Evolutionary conservation across 2,329 filamentous ascomycete genomes (phyloP).

Genomic region (Geosmithia flava): DNA sequence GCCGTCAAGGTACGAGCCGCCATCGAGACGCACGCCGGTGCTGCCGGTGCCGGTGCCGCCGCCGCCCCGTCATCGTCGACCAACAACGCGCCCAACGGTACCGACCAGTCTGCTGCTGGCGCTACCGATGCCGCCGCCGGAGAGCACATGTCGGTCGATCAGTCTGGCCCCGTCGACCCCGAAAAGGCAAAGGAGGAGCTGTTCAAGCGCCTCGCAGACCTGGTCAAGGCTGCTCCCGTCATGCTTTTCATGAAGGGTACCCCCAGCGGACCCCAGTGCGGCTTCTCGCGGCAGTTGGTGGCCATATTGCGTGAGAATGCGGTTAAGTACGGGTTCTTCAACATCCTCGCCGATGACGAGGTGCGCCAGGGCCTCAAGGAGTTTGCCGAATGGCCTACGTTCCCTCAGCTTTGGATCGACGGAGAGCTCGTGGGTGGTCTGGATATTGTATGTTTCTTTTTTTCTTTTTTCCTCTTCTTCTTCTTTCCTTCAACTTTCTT

Average conservation of each 20-base stretch:
- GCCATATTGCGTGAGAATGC: conserved; percentile 75
- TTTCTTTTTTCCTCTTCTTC: neutral
- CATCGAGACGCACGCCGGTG: conserved; percentile 69
- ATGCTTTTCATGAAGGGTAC: conserved; percentile 99
- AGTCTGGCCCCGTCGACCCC: conserved; percentile 28
- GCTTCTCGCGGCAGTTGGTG: conserved; percentile 87
- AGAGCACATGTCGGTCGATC: conserved; percentile 16
- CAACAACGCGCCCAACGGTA: conserved; percentile 14
- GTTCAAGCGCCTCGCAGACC: conserved; percentile 63
- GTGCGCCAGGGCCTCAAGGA: conserved; percentile 94
- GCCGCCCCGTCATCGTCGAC: too few relatives aligned
- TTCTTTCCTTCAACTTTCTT: too few relatives aligned
- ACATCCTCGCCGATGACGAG: conserved; percentile 94
- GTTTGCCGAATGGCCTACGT: conserved; percentile 97
- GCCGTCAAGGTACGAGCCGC: conserved; percentile 72
- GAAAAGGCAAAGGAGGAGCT: conserved; percentile 70
- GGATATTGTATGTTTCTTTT: conserved; percentile 66
- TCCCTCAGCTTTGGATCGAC: conserved; percentile 84
- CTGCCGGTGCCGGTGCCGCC: conserved; percentile 18
- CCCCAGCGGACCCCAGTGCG: conserved; percentile 74
- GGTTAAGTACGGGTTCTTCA: conserved; percentile 97
- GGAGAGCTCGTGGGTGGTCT: conserved; percentile 87
- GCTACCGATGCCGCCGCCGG: too few relatives aligned
- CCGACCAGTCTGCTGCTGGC: conserved; percentile 15
- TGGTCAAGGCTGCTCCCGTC: conserved; percentile 90